These are phyloP conservation scores for Saccharum spontaneum DNA, from an alignment of 176 grass and related monocot species.

Conservation along the genomic window DNA sequence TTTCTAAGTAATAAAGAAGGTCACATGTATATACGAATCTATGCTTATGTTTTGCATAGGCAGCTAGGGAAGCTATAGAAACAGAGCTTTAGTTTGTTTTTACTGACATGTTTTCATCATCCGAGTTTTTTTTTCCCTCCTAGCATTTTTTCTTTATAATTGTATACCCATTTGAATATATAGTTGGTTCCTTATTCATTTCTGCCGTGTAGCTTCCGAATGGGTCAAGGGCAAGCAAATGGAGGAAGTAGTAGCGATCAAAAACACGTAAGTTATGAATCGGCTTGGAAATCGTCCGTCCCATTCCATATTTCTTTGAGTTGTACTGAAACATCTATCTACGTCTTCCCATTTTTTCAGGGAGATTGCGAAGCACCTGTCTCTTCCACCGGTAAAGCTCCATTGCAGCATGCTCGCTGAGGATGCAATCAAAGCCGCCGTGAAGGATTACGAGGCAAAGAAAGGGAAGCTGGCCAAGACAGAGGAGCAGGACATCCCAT, in stretches of 20 bases:
- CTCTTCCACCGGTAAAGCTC: constrained; percentile 89
- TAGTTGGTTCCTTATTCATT: not conserved
- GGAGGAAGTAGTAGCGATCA: constrained; percentile 76
- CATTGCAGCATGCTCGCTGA: constrained; percentile 99
- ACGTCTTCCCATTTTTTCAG: constrained; percentile 30
- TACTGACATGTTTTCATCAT: not conserved
- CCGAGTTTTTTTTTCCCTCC: not conserved
- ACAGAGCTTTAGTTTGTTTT: not conserved
- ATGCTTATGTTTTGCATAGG: not conserved
- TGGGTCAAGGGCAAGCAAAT: constrained; percentile 90
- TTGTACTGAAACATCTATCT: not conserved
- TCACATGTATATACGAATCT: not conserved
- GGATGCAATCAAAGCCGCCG: constrained; percentile 89
- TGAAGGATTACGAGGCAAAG: constrained; percentile 85
- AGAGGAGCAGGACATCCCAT: not conserved
- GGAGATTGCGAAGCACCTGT: constrained; percentile 87
- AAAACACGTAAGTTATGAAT: constrained; percentile 61
- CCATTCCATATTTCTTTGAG: not conserved
- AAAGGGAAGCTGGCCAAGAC: constrained; percentile 39
- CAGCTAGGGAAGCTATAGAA: no score
- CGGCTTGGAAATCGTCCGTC: not conserved
- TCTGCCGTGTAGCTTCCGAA: constrained; percentile 51
- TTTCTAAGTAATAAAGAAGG: not conserved
- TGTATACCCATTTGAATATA: not conserved
- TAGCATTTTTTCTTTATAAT: not conserved